Evolutionary conservation across 768 basidiomycete genomes (phyloP), one percentile per base, ranked within the genome.

Genomic region (Russula olivacea): DNA sequence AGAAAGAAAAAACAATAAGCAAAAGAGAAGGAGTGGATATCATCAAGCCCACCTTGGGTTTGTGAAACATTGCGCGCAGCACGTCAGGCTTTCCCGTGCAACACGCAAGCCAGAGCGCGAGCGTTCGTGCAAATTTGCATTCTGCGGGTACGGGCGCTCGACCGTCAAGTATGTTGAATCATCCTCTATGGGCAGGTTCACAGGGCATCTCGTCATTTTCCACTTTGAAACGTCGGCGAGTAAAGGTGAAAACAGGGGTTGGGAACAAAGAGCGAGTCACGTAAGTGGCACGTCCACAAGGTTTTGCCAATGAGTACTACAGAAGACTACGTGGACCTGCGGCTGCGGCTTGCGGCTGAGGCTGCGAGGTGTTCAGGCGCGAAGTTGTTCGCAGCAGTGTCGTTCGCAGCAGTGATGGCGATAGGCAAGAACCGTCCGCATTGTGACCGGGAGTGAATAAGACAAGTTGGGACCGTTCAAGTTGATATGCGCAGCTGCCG

Each of bases 121-220:
- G 76, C 41, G 74, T 71, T 41, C 71, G 66, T 78, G 76, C 75
- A 81, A 75, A 56, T 78, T 76, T 40, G 77, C 75, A 21, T 76
- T 72, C 0, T 72, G 70, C 0, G 78, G 79, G 59, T 78, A 81
- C 0, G 80, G 80, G 36, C 75, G 62, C 4, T 77, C 75, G 68
- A 81, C 74, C 32, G 77, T 75, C 9, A 81, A 70, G 65, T 76
- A 80, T 30, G 70, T 71, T 0, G 78, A 77, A 48, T 79, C 80
- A 30, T 80, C 79, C 47, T 77, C 75, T 15, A 76, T 17, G 11
- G 11, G 11, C 19, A 3, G 10, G 1, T 11, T n/a, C 11, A 4
- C 21, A 47, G 4, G 4, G 4, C n/a, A 6, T 47, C 11, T 47
- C n/a, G 45, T 12, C 45, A 47, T 47, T 3, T 47, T 47, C 9